A percentile compares a stretch with the other conserved stretches of the same genome.
Evolutionary conservation across 257 asterid genomes (phyloP).

Genomic region (Schizonepeta tenuifolia): DNA sequence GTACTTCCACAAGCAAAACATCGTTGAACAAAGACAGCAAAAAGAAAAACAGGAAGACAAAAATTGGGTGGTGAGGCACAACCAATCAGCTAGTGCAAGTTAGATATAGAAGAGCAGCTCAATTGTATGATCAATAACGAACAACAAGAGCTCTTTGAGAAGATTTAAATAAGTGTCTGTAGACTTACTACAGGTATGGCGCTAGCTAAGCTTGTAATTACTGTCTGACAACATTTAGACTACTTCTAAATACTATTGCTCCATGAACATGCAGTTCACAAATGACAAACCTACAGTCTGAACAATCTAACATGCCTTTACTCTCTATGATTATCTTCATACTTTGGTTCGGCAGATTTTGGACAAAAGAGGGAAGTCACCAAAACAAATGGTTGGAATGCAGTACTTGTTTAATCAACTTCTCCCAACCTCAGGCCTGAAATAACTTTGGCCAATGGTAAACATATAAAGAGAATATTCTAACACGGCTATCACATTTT

Average conservation of each 20-base stretch:
- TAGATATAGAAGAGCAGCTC: too few relatives aligned
- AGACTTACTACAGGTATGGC: too few relatives aligned
- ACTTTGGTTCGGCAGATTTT: not conserved
- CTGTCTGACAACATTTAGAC: not conserved
- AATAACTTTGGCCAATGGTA: not conserved
- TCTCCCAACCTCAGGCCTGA: conserved; percentile 6
- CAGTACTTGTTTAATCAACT: conserved; percentile 7
- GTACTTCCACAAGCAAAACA: not conserved
- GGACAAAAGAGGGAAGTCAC: conserved; percentile 4
- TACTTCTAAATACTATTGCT: not conserved
- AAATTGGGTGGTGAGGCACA: not conserved
- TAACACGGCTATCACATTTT: not conserved
- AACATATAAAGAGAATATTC: not conserved
- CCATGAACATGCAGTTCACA: not conserved
- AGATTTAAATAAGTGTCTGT: too few relatives aligned
- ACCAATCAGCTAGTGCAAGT: not conserved
- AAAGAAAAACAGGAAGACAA: not conserved
- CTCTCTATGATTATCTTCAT: not conserved
- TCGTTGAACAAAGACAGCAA: not conserved
- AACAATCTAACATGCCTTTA: conserved; percentile 4
- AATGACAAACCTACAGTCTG: conserved; percentile 20
- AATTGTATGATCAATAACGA: too few relatives aligned
- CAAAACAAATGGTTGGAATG: conserved; percentile 5
- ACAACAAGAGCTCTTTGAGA: too few relatives aligned
- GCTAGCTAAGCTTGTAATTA: too few relatives aligned